Evolutionary conservation across 164 flowering plant species (phyloP), one percentile per base, ranked within the genome.

Genomic region (Macadamia integrifolia): DNA sequence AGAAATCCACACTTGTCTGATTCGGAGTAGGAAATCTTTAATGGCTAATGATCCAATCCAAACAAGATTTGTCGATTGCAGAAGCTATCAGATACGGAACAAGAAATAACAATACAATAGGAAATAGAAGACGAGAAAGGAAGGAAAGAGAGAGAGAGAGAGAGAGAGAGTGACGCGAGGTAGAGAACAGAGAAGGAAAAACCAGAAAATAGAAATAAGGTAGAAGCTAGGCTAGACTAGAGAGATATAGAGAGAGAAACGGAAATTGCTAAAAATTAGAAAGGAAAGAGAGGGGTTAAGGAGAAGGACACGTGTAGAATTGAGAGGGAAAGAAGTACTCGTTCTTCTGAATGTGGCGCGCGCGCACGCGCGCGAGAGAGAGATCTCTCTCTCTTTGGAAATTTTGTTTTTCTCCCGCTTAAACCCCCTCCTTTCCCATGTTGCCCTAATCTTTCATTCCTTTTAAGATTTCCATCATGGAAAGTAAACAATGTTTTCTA

Each of bases 141-240:
- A 10, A 53, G 57, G 18, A 53, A n/a, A 53, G 15, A 65, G 67
- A 66, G 74, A 65, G 69, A 55, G 74, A 65, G 69, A 55, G 17
- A 17, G 69, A 11, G 40, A 65, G 69, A 58, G 31, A 60, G 46
- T 1, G 60, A 12, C 29, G 68, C 15, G 40, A 32, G 35, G 49
- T 35, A 15, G 48, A 29, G 60, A 49, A 14, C 40, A 49, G 53
- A 49, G 53, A 49, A 1, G 8, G 17, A 70, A 59, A 31, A 23
- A 64, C 52, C 12, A n/a, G 68, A 64, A 63, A 32, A 23, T 23
- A 23, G 53, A 65, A 58, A 49, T 10, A 23, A 23, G 23, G 23
- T 23, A 23, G 23, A 23, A 23, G 23, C 23, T 23, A 23, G 23
- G 23, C 23, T 23, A 23, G 23, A 23, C 23, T 23, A 49, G 53